Conservation (phyloP, 1,139 yeast species). For the Pichia sp. region DNA sequence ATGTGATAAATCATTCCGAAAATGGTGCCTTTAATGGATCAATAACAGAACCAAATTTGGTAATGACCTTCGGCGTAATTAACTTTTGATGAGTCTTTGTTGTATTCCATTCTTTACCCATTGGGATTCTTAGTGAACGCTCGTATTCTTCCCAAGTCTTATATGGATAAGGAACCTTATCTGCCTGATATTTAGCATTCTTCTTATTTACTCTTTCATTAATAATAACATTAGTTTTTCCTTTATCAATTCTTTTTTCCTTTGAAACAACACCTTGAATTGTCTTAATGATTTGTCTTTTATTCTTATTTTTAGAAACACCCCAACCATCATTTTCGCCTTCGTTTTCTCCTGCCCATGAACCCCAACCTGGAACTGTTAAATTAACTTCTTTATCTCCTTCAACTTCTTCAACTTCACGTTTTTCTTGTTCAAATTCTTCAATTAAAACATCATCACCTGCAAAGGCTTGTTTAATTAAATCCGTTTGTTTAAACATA, state of each 20-base stretch:
- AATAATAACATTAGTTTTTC: conserved; percentile 73
- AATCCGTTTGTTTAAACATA: conserved; percentile 71
- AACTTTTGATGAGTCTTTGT: conserved; percentile 79
- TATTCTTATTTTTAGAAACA: conserved; percentile 43
- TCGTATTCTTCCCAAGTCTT: conserved; percentile 94
- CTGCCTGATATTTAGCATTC: conserved; percentile 76
- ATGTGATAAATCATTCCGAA: conserved; percentile 37
- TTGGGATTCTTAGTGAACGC: conserved; percentile 88
- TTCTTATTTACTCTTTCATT: conserved; percentile 84
- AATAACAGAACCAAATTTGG: conserved; percentile 83
- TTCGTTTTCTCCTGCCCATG: conserved; percentile 59
- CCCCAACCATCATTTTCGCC: conserved; percentile 33
- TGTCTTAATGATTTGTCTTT: conserved; percentile 59
- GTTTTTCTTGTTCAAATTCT: conserved; percentile 68
- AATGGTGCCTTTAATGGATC: conserved; percentile 82
- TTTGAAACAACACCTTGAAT: conserved; percentile 66
- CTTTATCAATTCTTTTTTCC: conserved; percentile 72
- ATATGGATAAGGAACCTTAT: conserved; percentile 87
- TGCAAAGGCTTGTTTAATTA: conserved; percentile 85
- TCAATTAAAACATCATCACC: conserved; percentile 83
- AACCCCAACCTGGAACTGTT: conserved; percentile 95
- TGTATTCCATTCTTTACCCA: conserved; percentile 96
- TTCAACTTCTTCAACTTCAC: conserved; percentile 62
- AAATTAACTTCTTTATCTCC: conserved; percentile 83
- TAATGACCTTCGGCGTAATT: conserved; percentile 82